Evolutionary conservation across 148 eudicot genomes (phyloP).

Genomic region (Camellia japonica): DNA sequence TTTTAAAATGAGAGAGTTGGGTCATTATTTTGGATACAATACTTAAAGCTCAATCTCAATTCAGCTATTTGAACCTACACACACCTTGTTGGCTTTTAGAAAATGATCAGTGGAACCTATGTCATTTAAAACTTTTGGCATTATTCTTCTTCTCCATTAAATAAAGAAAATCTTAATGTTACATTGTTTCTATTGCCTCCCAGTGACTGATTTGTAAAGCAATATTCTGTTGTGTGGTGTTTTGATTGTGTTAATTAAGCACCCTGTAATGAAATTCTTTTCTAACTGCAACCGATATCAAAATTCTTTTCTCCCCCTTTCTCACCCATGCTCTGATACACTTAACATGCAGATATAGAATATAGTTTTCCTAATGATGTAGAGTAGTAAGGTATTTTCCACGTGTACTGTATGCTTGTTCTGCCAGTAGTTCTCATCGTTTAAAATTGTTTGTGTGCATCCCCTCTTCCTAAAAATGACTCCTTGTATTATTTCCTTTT

Average conservation of each 20-base stretch:
- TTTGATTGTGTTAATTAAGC: neutral
- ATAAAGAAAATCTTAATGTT: neutral
- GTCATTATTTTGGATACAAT: neutral
- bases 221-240: neutral
- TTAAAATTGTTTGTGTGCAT: neutral
- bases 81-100: neutral
- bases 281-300: neutral
- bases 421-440: neutral
- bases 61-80: neutral
- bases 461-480: neutral
- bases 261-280: neutral
- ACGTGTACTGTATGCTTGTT: neutral
- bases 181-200: neutral
- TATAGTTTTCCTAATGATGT: neutral
- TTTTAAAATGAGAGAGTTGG: neutral
- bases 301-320: neutral
- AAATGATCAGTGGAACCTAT: neutral
- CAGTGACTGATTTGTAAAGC: neutral
- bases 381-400: neutral
- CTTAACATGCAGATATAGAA: neutral
- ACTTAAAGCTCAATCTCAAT: neutral
- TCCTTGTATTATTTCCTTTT: neutral
- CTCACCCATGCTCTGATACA: neutral
- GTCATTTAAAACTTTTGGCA: too few species aligned
- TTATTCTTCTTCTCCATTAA: neutral